Evolutionary conservation across 768 basidiomycete species (phyloP), one percentile per base, ranked within the genome.

Genomic region (Cystofilobasidium macerans): DNA sequence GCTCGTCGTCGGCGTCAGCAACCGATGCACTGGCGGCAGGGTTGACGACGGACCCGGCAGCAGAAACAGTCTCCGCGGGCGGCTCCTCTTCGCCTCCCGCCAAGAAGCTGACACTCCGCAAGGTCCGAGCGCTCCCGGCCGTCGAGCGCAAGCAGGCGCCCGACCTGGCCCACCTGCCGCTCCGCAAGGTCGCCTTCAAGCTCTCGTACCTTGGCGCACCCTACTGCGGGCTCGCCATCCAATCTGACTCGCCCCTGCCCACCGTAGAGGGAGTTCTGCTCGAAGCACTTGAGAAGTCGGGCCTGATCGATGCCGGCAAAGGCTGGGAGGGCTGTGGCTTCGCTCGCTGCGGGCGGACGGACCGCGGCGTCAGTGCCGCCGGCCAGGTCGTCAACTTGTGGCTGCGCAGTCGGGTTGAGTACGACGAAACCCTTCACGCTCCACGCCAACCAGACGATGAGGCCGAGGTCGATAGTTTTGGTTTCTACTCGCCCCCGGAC

Each of bases 351-450:
- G 94, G 95, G 16, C 78, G 95, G 72, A 98, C 95, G 32, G 95
- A 99, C 80, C 81, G 86, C 24, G 93, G 94, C 0, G 95, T 99
- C 66, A 94, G 91, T 74, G 89, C 87, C 43, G 88, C 87, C 11
- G 92, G 90, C 3, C 94, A 98, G 75, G 92, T 98, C 28, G 81
- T 97, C 58, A 89, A 87, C 58, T 79, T 99, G 11, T 92, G 89
- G 86, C 85, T 95, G 16, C 79, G 92, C 66, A 91, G 89, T 75
- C 82, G 71, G 61, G n/a, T 65, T 33, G 24, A 33, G 9, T 67
- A 47, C 22, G 60, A 67, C 42, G 59, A 53, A 1, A 11, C 38
- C 7, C 32, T 67, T 14, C 65, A 67, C 40, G 65, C 60, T n/a
- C 43, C 47, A 3, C 45, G 65, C 1, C 57, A 61, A 33, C 77